Conservation (phyloP, 805 yeast species). For the Kuraishia molischiana region DNA sequence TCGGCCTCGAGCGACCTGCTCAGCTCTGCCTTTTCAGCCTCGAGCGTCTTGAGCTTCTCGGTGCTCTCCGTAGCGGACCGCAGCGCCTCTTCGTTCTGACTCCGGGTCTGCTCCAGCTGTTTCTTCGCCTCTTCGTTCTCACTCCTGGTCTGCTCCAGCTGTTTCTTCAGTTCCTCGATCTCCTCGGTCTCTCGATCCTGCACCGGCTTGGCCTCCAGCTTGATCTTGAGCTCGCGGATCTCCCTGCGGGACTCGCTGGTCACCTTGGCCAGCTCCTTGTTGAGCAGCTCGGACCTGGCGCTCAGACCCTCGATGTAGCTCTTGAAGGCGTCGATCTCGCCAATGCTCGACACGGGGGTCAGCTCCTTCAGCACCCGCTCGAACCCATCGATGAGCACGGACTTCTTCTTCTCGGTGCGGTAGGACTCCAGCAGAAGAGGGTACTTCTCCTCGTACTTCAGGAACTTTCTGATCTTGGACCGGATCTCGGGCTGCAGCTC, state of each 20-base stretch:
- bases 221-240: conserved; percentile 2
- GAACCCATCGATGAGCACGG: conserved; percentile 46
- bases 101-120: background rate
- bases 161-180: conserved; percentile 1
- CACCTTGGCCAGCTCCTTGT: conserved; percentile 51
- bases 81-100: conserved; percentile 1
- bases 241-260: conserved; percentile 15
- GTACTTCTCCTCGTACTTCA: conserved; percentile 84
- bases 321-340: conserved; percentile 61
- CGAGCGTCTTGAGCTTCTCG: conserved; percentile 6
- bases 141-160: background rate
- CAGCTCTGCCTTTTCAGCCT: background rate
- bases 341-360: conserved; percentile 71
- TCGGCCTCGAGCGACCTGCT: background rate
- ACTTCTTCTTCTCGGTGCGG: conserved; percentile 64
- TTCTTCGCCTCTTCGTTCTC: conserved; percentile 2
- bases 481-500: conserved; percentile 48
- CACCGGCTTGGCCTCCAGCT: conserved; percentile 1
- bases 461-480: conserved; percentile 61
- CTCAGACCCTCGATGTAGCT: conserved; percentile 60
- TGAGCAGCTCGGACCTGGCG: conserved; percentile 49
- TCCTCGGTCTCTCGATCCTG: conserved; percentile 6
- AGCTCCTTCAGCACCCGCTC: conserved; percentile 66
- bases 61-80: background rate
- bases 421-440: conserved; percentile 81